phyloP scores from a whole-genome alignment of 176 grass and related monocot genomes.

The Areca catechu region DNA sequence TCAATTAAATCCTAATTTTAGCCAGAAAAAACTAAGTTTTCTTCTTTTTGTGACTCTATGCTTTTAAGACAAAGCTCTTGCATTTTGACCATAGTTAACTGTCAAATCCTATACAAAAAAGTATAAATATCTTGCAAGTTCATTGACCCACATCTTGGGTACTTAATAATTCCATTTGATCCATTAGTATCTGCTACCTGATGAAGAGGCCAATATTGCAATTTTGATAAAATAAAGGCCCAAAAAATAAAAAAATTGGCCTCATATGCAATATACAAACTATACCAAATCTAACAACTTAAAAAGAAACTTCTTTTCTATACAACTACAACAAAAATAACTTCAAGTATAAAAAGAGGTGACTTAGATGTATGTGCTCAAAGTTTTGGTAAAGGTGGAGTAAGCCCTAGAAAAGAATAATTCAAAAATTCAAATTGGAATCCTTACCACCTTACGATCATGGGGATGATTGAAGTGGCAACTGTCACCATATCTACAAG shows the following conservation, averaged over 20 bases:
- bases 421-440: not conserved
- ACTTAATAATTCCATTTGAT: slow-evolving; percentile 27
- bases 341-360: no score
- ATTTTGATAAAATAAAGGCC: not conserved
- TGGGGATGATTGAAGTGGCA: slow-evolving; percentile 93
- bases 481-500: slow-evolving; percentile 73
- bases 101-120: no score
- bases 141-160: slow-evolving; percentile 56
- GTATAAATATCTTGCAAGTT: slow-evolving; percentile 50
- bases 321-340: no score
- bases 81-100: no score
- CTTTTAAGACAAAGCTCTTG: no score
- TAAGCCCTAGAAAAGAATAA: slow-evolving; percentile 1
- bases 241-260: not conserved
- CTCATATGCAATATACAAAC: no score
- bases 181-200: slow-evolving; percentile 9
- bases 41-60: no score
- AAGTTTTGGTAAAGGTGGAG: not conserved
- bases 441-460: slow-evolving; percentile 49
- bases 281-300: not conserved
- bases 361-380: no score
- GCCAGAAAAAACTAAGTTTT: no score
- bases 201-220: no score
- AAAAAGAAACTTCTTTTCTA: not conserved
- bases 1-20: no score